These are phyloP conservation scores for Panellus pusillus DNA, from an alignment of 768 basidiomycete genomes.

Conservation along the genomic window DNA sequence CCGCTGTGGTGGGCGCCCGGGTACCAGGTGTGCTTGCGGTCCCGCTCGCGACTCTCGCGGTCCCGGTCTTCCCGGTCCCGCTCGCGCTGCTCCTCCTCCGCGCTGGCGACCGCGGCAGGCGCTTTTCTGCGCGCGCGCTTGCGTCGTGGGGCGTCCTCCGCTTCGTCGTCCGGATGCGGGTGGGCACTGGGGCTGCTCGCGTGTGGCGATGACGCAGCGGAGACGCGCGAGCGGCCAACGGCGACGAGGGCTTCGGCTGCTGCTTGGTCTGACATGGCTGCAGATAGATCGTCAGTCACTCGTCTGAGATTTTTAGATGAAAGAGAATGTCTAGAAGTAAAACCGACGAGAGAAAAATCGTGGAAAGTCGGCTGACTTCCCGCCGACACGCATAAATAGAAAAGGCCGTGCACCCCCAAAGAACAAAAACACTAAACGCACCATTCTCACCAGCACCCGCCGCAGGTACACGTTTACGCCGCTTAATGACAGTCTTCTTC, in stretches of 20 bases:
- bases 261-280: constrained; percentile 77
- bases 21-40: constrained; percentile 34
- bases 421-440: neutral
- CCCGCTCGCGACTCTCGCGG: constrained; percentile 15
- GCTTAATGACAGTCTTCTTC: constrained; percentile 99
- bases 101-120: constrained; percentile 22
- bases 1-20: constrained; percentile 25
- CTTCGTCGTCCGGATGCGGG: constrained; percentile 42
- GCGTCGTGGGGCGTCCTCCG: constrained; percentile 52
- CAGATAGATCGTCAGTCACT: constrained; percentile 1
- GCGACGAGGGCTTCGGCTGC: constrained; percentile 88
- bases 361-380: neutral
- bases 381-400: no score
- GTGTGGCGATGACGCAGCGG: constrained; percentile 10
- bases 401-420: no score
- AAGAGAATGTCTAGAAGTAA: no score
- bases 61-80: constrained; percentile 26
- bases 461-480: constrained; percentile 95
- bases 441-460: constrained; percentile 55
- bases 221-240: constrained; percentile 54
- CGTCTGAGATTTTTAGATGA: no score
- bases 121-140: constrained; percentile 54
- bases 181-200: constrained; percentile 3
- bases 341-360: neutral
- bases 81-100: constrained; percentile 22